A percentile compares a stretch with the other conserved stretches of the same genome.
These are phyloP conservation scores for Dendrobium officinale DNA, from an alignment of 106 monocot genomes.

Conservation along the genomic window DNA sequence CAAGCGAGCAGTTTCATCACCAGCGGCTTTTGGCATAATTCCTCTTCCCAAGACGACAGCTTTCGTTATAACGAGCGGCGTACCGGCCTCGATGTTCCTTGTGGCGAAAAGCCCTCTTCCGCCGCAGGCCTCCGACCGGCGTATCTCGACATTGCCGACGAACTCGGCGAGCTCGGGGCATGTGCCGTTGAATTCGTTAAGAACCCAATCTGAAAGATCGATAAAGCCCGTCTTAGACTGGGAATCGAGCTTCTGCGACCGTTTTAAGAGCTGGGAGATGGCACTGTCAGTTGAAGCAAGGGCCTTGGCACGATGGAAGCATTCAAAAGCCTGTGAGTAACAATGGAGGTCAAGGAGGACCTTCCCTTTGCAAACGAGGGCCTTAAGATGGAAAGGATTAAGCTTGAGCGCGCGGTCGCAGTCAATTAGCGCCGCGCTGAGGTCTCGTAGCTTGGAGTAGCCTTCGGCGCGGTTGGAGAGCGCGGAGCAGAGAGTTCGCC, in stretches of 20 bases:
- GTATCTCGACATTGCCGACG: constrained; percentile 71
- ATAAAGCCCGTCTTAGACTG: constrained; percentile 57
- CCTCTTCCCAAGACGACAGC: constrained; percentile 62
- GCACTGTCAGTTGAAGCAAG: not conserved
- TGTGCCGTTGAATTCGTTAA: constrained; percentile 41
- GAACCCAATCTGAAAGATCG: constrained; percentile 75
- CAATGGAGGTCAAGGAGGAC: constrained; percentile 43
- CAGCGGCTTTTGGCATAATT: constrained; percentile 35
- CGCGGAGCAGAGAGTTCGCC: constrained; percentile 40
- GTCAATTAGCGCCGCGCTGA: constrained; percentile 46
- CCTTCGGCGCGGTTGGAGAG: constrained; percentile 75
- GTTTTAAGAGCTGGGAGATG: constrained; percentile 28
- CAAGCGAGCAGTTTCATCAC: constrained; percentile 29
- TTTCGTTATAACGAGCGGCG: constrained; percentile 56
- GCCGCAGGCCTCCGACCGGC: constrained; percentile 22
- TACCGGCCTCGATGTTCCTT: constrained; percentile 56
- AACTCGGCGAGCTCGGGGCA: constrained; percentile 75
- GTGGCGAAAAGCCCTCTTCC: constrained; percentile 74
- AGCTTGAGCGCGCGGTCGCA: constrained; percentile 43
- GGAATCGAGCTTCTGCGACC: constrained; percentile 44
- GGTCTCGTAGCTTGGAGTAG: constrained; percentile 27
- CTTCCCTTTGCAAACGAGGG: constrained; percentile 64
- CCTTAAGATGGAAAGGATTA: constrained; percentile 45
- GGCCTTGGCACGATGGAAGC: constrained; percentile 35
- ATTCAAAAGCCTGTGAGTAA: constrained; percentile 48